A percentile compares a stretch with the other conserved stretches of the same genome.
phyloP scores from a whole-genome alignment of 2,329 filamentous ascomycete species.

The Magnaporthiopsis rhizophila region DNA sequence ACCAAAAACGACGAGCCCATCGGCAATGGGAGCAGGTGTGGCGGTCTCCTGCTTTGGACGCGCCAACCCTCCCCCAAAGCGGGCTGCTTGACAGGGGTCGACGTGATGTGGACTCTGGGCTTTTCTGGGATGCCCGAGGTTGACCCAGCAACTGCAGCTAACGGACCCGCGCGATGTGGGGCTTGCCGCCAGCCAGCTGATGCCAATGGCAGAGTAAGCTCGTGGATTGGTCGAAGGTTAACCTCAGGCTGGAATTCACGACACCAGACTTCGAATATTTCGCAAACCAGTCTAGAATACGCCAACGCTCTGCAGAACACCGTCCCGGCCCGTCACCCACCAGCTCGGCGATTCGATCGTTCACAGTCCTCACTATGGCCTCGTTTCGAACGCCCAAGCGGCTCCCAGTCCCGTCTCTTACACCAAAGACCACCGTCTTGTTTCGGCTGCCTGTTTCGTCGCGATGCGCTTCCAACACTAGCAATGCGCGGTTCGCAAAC shows the following conservation, averaged over 20 bases:
- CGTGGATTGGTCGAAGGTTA: too few species aligned
- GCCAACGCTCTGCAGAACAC: too few species aligned
- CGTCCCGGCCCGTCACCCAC: not conserved
- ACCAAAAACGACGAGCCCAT: slow-evolving; percentile 11
- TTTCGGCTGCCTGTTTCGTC: not conserved
- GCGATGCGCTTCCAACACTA: not conserved
- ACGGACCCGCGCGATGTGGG: not conserved
- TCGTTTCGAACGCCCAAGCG: not conserved
- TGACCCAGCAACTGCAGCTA: not conserved
- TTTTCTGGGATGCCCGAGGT: not conserved
- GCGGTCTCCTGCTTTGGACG: not conserved
- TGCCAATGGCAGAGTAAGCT: not conserved
- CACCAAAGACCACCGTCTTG: not conserved
- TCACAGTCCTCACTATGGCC: not conserved
- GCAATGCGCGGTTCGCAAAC: slow-evolving; percentile 9
- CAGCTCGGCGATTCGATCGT: not conserved
- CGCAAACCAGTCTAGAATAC: too few species aligned
- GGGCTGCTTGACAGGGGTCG: not conserved
- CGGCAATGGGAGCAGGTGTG: not conserved
- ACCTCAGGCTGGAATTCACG: not conserved
- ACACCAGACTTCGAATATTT: too few species aligned
- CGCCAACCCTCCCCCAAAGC: not conserved
- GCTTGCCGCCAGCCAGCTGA: too few species aligned
- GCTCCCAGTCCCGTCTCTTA: not conserved
- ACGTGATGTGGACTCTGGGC: not conserved